phyloP scores from a whole-genome alignment of 2,329 filamentous ascomycete species.

The Endoconidiophora laricicola region DNA sequence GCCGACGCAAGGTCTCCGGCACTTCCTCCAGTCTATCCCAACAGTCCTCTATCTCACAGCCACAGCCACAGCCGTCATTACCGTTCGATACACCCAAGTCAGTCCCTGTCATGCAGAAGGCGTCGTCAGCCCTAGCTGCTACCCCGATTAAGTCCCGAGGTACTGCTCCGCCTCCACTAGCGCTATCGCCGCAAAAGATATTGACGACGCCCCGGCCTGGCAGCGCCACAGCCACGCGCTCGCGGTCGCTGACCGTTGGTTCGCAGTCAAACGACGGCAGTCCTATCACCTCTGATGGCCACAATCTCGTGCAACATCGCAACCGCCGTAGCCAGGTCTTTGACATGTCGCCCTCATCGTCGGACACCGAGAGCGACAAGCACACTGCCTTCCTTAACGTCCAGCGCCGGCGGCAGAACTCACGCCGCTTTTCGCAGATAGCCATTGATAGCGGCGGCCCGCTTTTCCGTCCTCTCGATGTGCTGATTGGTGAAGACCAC shows the following conservation, averaged over 20 bases:
- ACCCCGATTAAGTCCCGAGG: conserved; percentile 42
- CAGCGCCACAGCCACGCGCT: conserved; percentile 44
- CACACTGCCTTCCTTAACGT: conserved; percentile 82
- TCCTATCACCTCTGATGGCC: conserved; percentile 47
- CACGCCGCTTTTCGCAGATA: conserved; percentile 83
- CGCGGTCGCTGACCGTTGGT: conserved; percentile 80
- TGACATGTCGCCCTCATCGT: conserved; percentile 92
- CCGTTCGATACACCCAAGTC: conserved; percentile 7
- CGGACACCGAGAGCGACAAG: conserved; percentile 89
- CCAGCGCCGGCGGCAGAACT: conserved; percentile 85
- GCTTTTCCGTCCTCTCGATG: conserved; percentile 76
- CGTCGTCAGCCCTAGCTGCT: conserved; percentile 35
- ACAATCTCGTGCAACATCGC: conserved; percentile 54
- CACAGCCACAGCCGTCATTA: conserved; percentile 25
- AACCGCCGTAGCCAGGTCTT: conserved; percentile 90
- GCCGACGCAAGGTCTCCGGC: conserved; percentile 77
- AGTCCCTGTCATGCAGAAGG: conserved; percentile 41
- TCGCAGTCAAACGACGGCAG: conserved; percentile 93
- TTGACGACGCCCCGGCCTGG: conserved; percentile 42
- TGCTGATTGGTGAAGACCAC: conserved; percentile 94
- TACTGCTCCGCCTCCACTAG: conserved; percentile 33
- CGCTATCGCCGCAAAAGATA: conserved; percentile 46
- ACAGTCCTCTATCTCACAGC: conserved; percentile 35
- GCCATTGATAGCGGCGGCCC: conserved; percentile 62
- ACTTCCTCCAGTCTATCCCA: conserved; percentile 73